Evolutionary conservation across 805 yeast species (phyloP).

Genomic region (Maudiozyma saulgeensis): DNA sequence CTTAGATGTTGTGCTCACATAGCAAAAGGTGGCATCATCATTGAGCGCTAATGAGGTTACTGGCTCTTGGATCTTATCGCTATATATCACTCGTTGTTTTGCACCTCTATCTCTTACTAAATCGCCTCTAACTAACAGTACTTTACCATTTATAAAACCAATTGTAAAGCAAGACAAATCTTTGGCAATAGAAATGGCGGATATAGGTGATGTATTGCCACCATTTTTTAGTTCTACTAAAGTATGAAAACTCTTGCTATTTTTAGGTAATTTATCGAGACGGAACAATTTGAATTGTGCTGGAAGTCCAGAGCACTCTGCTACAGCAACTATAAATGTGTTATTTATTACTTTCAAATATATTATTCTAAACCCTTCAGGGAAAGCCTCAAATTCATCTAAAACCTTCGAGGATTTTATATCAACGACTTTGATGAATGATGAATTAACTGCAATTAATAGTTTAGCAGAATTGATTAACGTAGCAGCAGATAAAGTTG

Average conservation of each 20-base stretch:
- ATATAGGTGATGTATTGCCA: conserved; percentile 64
- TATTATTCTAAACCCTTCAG: conserved; percentile 50
- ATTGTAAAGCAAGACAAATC: conserved; percentile 23
- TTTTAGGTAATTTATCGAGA: conserved; percentile 38
- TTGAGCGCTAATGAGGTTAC: conserved; percentile 65
- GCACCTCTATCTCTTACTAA: conserved; percentile 81
- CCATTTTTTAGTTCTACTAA: conserved; percentile 59
- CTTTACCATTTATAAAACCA: conserved; percentile 50
- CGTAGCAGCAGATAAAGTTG: conserved; percentile 54
- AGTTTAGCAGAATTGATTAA: conserved; percentile 43
- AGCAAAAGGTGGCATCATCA: conserved; percentile 43
- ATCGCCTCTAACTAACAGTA: conserved; percentile 79
- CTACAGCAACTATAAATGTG: conserved; percentile 56
- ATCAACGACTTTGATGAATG: conserved; percentile 48
- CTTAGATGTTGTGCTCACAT: conserved; percentile 65
- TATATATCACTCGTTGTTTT: conserved; percentile 71
- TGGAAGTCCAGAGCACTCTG: conserved; percentile 66
- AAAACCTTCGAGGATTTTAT: conserved; percentile 35
- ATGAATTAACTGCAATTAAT: conserved; percentile 48
- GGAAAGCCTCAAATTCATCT: conserved; percentile 50
- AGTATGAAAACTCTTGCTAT: conserved; percentile 42
- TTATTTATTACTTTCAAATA: conserved; percentile 41
- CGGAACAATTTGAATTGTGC: conserved; percentile 66
- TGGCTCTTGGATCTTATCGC: conserved; percentile 54
- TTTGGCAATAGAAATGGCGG: conserved; percentile 18